These are phyloP conservation scores for Rhodotorula babjevae DNA, from an alignment of 768 basidiomycete genomes.

Conservation along the genomic window DNA sequence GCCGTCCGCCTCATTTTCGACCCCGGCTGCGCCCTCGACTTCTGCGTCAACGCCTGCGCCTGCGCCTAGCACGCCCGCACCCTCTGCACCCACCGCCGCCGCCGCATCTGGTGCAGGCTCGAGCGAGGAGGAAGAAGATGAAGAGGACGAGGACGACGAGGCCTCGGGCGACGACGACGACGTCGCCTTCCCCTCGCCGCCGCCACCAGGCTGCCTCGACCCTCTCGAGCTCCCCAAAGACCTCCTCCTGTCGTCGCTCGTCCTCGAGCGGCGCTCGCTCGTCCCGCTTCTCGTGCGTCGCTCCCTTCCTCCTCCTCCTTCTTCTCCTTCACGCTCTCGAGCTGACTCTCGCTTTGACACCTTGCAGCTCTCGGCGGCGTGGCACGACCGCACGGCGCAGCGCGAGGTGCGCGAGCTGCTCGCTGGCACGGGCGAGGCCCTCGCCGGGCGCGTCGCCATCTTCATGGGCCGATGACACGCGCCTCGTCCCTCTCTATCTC, in stretches of 20 bases:
- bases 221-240: constrained; percentile 38
- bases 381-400: constrained; percentile 19
- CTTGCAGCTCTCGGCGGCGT: constrained; percentile 32
- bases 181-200: constrained; percentile 42
- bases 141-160: constrained; percentile 36
- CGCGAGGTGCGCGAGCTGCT: constrained; percentile 34
- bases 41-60: neutral
- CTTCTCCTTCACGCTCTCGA: neutral
- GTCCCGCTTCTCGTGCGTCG: constrained; percentile 32
- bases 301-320: no score
- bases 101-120: no score
- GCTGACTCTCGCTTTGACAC: no score
- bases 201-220: constrained; percentile 47
- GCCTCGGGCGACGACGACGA: constrained; percentile 31
- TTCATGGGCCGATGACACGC: constrained; percentile 10
- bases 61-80: no score
- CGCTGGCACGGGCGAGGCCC: constrained; percentile 33
- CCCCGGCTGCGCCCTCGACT: neutral
- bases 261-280: constrained; percentile 31
- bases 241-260: constrained; percentile 18
- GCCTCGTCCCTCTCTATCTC: no score
- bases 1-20: no score
- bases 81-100: neutral
- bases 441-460: constrained; percentile 12
- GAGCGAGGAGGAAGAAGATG: neutral